phyloP scores from a whole-genome alignment of 495 filamentous ascomycete species.

The Xylaria castorea region DNA sequence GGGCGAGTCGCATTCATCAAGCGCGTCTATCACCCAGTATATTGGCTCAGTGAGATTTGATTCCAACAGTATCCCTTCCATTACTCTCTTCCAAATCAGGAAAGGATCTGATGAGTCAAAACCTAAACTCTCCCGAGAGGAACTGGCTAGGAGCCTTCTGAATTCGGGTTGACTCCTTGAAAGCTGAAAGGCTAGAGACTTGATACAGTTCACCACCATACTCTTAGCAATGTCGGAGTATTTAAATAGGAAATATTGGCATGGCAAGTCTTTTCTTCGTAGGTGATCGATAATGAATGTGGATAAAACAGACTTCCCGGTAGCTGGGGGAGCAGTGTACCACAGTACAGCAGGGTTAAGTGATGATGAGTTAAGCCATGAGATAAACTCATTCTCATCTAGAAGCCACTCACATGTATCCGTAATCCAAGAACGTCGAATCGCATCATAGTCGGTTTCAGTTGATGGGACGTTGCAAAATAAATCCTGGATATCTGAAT shows the following conservation, averaged over 20 bases:
- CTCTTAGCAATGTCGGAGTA: conserved; percentile 34
- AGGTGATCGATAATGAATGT: conserved; percentile 44
- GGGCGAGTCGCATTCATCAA: conserved; percentile 45
- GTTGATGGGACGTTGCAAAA: conserved; percentile 36
- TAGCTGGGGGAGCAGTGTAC: conserved; percentile 39
- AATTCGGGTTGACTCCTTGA: conserved; percentile 26
- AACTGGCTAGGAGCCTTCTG: neutral
- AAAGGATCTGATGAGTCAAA: conserved; percentile 29
- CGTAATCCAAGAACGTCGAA: conserved; percentile 44
- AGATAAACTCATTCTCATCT: conserved; percentile 30
- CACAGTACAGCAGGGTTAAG: conserved; percentile 37
- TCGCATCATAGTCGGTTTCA: conserved; percentile 42
- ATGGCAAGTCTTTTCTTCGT: conserved; percentile 28
- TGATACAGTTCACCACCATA: conserved; percentile 31
- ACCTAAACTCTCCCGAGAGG: neutral
- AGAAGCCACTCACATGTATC: conserved; percentile 50
- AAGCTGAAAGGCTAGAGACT: conserved; percentile 45
- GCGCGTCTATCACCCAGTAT: conserved; percentile 47
- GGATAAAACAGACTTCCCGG: conserved; percentile 48
- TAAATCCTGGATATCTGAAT: conserved; percentile 21
- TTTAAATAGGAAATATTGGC: conserved; percentile 47
- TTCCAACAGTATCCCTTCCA: conserved; percentile 30
- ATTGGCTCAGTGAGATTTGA: conserved; percentile 34
- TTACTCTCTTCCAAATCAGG: conserved; percentile 31
- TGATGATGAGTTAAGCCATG: conserved; percentile 32